Percentiles rank a stretch among this genome's conserved stretches.
These are phyloP conservation scores for Trichosanthes truncata DNA, from an alignment of 306 rosid species.

Conservation along the genomic window DNA sequence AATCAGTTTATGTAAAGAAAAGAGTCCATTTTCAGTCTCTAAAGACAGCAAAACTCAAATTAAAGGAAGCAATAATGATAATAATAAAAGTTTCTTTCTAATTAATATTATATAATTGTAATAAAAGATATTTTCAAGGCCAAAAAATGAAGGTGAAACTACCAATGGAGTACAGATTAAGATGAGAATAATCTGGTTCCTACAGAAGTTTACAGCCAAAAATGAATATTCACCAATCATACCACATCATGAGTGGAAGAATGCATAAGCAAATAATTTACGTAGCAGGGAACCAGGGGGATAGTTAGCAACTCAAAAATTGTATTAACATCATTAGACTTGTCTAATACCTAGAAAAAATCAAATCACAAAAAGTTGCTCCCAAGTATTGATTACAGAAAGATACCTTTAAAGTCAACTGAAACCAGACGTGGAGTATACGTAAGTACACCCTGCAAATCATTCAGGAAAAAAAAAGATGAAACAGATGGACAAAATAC, in stretches of 20 bases:
- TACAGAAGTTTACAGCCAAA: neutral
- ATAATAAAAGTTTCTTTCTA: neutral
- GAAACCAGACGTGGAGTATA: slow-evolving; percentile 87
- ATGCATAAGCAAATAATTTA: neutral
- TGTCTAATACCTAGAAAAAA: neutral
- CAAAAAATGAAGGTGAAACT: neutral
- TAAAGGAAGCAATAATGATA: neutral
- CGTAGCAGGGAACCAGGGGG: neutral
- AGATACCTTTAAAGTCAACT: slow-evolving; percentile 65
- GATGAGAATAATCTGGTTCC: neutral
- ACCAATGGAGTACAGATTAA: neutral
- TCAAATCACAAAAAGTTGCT: neutral
- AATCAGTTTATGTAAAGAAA: neutral
- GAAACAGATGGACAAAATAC: neutral
- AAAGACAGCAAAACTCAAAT: neutral
- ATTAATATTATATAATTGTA: no score
- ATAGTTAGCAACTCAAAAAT: neutral
- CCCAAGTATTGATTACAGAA: neutral
- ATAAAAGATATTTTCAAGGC: neutral
- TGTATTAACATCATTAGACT: neutral
- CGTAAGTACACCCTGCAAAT: slow-evolving; percentile 50
- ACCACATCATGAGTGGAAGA: neutral
- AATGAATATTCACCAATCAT: neutral
- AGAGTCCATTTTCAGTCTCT: neutral
- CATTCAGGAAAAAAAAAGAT: neutral